A percentile compares a stretch with the other conserved stretches of the same genome.
Conservation (phyloP, 768 basidiomycete genomes). For the Rhizopogon roseolus region DNA sequence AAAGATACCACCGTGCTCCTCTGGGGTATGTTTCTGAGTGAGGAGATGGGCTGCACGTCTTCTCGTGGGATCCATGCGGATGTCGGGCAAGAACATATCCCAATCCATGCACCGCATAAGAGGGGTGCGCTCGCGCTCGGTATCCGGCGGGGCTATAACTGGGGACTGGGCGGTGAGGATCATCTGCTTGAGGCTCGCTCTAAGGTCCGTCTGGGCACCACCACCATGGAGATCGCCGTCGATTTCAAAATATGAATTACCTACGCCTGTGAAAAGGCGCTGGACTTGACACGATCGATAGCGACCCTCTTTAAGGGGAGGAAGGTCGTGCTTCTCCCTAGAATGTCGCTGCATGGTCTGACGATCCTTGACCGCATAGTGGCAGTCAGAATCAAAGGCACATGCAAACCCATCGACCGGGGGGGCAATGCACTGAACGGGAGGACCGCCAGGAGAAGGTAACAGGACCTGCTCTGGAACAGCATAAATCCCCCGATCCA, state of each 20-base stretch:
- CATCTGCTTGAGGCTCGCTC: background rate
- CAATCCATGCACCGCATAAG: background rate
- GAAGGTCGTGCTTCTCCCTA: fast-evolving
- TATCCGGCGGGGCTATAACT: background rate
- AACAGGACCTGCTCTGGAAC: background rate
- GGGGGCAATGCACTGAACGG: background rate
- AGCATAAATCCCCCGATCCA: fast-evolving
- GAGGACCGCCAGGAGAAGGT: background rate
- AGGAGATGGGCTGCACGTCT: background rate
- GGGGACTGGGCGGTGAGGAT: background rate
- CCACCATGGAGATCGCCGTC: fast-evolving
- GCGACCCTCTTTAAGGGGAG: background rate
- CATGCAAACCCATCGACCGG: background rate
- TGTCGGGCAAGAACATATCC: background rate
- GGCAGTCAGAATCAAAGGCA: background rate
- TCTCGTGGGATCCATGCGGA: background rate
- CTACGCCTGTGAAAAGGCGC: background rate
- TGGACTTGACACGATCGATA: background rate
- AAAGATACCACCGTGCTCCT: background rate
- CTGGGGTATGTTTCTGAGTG: background rate
- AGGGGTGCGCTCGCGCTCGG: background rate
- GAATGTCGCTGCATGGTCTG: background rate
- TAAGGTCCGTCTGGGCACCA: background rate
- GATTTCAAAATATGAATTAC: background rate
- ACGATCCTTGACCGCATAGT: background rate